phyloP scores from a whole-genome alignment of 202 grass and related monocot genomes.

The Zizania palustris region DNA sequence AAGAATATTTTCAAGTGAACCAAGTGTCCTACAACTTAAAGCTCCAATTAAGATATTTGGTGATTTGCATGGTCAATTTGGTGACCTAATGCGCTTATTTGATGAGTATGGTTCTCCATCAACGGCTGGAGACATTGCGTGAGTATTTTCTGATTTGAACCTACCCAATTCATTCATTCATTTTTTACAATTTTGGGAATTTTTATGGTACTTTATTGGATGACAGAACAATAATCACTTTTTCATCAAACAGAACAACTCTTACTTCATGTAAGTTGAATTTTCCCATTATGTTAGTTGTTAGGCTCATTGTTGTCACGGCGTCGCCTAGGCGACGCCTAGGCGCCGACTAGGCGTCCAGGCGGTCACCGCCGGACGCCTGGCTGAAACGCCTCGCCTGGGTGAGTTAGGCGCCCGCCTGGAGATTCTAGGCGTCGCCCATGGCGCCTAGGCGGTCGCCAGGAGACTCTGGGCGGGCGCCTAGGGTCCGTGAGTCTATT shows the following conservation, averaged over 20 bases:
- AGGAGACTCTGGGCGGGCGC: too few species aligned
- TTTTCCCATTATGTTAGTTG: constrained; percentile 13
- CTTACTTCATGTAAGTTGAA: neutral
- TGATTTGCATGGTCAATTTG: constrained; percentile 98
- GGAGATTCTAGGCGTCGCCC: too few species aligned
- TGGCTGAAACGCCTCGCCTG: too few species aligned
- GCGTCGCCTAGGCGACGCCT: too few species aligned
- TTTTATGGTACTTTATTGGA: constrained; percentile 3
- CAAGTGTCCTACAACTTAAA: constrained; percentile 90
- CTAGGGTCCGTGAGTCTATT: too few species aligned
- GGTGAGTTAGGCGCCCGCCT: too few species aligned
- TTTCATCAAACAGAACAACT: neutral
- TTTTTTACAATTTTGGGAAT: neutral
- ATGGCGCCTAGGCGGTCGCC: too few species aligned
- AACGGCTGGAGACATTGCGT: constrained; percentile 97
- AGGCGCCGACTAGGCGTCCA: too few species aligned
- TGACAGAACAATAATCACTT: neutral
- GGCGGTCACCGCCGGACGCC: too few species aligned
- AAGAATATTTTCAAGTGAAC: constrained; percentile 92
- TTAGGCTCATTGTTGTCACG: too few species aligned
- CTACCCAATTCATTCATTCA: neutral
- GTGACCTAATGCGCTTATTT: constrained; percentile 98
- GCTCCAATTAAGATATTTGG: constrained; percentile 99
- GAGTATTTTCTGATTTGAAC: constrained; percentile 51
- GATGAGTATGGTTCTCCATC: constrained; percentile 98